Conservation (phyloP, 2,329 filamentous ascomycete species). For the Fusarium floridanum region DNA sequence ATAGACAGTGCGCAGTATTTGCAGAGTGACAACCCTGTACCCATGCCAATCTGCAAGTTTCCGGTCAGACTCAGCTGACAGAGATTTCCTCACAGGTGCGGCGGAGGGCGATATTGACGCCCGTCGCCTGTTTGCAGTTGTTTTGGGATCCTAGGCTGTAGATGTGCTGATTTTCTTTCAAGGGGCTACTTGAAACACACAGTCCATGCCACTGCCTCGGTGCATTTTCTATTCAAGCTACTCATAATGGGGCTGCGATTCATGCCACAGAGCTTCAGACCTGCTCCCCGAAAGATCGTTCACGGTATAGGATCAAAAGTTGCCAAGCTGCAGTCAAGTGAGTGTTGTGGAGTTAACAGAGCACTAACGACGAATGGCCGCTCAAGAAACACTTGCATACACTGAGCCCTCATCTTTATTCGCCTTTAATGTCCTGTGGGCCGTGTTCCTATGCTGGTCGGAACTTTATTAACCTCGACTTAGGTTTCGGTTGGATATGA, state of each 20-base stretch:
- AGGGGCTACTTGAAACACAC: neutral
- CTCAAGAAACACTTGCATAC: neutral
- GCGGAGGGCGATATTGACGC: neutral
- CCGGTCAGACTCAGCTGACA: neutral
- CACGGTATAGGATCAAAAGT: neutral
- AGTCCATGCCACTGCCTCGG: neutral
- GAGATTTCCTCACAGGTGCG: conserved; percentile 17
- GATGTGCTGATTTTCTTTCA: conserved; percentile 12
- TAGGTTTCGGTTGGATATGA: neutral
- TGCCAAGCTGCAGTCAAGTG: neutral
- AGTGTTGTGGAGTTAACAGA: neutral
- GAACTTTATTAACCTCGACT: neutral
- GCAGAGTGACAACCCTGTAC: conserved; percentile 18
- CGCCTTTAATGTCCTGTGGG: neutral
- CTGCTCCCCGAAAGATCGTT: neutral
- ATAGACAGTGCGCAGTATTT: conserved; percentile 24
- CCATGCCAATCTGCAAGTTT: neutral
- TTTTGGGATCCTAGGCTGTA: conserved; percentile 7
- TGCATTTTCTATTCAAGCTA: neutral
- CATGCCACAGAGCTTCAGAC: neutral
- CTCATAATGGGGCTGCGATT: neutral
- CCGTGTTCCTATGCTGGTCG: neutral
- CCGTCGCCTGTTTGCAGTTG: conserved; percentile 18
- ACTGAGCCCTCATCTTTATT: neutral
- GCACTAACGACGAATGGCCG: neutral